These are phyloP conservation scores for Tylopilus vinaceipallidus DNA, from an alignment of 768 basidiomycete genomes.

Conservation along the genomic window DNA sequence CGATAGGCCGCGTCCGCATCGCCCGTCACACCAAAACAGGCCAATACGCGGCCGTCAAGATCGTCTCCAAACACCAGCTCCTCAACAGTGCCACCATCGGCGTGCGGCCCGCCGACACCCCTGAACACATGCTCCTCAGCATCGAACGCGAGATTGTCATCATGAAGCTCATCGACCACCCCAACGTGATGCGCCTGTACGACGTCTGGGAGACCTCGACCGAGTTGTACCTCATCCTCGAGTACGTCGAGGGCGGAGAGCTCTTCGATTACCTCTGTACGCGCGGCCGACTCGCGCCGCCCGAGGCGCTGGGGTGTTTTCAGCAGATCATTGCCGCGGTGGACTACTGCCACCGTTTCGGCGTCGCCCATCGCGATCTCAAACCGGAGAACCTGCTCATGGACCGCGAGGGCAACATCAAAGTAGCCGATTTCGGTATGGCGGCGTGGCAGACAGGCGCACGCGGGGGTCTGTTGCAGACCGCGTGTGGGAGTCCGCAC, in stretches of 20 bases:
- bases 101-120: constrained; percentile 60
- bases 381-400: constrained; percentile 94
- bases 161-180: constrained; percentile 96
- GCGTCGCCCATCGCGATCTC: constrained; percentile 90
- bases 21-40: constrained; percentile 86
- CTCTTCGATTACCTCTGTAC: constrained; percentile 90
- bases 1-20: constrained; percentile 81
- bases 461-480: constrained; percentile 59
- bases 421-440: constrained; percentile 98
- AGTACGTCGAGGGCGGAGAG: constrained; percentile 94
- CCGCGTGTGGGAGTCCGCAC: constrained; percentile 92
- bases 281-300: constrained; percentile 63
- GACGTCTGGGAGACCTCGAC: constrained; percentile 96
- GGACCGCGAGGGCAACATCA: constrained; percentile 81
- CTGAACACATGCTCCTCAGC: constrained; percentile 73
- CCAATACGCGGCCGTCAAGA: constrained; percentile 92
- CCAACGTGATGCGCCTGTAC: constrained; percentile 90
- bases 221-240: constrained; percentile 88
- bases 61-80: constrained; percentile 74
- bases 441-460: constrained; percentile 81
- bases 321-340: constrained; percentile 92
- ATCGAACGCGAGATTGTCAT: constrained; percentile 94
- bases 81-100: constrained; percentile 59
- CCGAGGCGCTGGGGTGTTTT: constrained; percentile 83
- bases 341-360: constrained; percentile 92